Conservation (phyloP, 495 filamentous ascomycete species). For the Amniculicola lignicola region DNA sequence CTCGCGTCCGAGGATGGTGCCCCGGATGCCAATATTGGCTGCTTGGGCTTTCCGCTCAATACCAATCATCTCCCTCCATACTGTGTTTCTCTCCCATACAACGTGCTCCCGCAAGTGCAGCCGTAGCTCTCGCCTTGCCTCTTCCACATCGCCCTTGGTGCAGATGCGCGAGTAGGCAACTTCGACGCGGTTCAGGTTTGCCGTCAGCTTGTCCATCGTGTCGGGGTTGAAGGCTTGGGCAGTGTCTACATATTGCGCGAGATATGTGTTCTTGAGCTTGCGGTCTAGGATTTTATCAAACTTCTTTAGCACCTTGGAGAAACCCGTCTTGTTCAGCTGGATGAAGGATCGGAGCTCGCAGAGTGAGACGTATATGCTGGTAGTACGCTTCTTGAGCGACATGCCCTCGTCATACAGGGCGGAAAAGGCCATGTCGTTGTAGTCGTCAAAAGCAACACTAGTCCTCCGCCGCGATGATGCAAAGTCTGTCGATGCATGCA, state of each 20-base stretch:
- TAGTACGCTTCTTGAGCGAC: conserved; percentile 83
- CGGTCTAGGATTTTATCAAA: conserved; percentile 95
- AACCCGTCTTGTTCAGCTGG: conserved; percentile 94
- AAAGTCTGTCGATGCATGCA: conserved; percentile 54
- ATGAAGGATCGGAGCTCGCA: conserved; percentile 95
- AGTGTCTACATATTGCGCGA: conserved; percentile 64
- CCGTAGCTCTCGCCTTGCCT: conserved; percentile 78
- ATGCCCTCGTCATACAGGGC: conserved; percentile 75
- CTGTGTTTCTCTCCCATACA: conserved; percentile 97
- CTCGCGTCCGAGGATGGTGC: conserved; percentile 75
- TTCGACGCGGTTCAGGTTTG: conserved; percentile 69
- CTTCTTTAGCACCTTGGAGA: conserved; percentile 94
- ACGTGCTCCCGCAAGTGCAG: conserved; percentile 95
- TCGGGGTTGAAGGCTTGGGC: conserved; percentile 71
- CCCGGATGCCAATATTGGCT: conserved; percentile 77
- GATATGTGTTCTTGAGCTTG: conserved; percentile 69
- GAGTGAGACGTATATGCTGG: conserved; percentile 85
- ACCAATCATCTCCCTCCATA: conserved; percentile 98
- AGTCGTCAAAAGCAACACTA: conserved; percentile 66
- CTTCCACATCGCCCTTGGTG: conserved; percentile 69
- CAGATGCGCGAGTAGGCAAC: conserved; percentile 74
- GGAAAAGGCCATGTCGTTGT: conserved; percentile 66
- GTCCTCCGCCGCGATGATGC: conserved; percentile 51
- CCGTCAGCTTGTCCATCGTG: conserved; percentile 67
- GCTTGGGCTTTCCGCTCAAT: conserved; percentile 95